Evolutionary conservation across 352 stramenopile genomes (phyloP), one percentile per base, ranked within the genome.

Genomic region (Phytophthora hibernalis): DNA sequence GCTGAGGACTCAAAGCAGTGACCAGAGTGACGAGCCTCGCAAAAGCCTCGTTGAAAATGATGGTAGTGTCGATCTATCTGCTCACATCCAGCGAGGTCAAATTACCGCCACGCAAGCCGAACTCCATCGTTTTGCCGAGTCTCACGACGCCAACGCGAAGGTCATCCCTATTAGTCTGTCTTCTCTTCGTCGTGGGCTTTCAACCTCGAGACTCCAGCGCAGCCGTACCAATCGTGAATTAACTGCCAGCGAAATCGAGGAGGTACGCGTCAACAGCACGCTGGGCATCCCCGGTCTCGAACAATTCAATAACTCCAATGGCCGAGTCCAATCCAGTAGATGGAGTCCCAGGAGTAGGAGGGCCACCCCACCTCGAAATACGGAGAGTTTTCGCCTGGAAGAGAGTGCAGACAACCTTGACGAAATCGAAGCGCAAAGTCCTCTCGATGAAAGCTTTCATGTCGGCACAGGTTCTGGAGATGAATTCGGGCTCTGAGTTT

Each of bases 91-190:
- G 53, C 72, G 83, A 16, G 81, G 79, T n/a, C 66, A 85, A 56
- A 71, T 72, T 21, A 65, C 71, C 3, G 79, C 73, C 9, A 85
- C 69, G 5, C 74, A 80, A 33, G 67, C 74, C 11, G 76, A 87
- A 55, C 71, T 88, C 8, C 61, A 87, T 28, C 82, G 76, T 6
- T 92, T 92, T 35, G 84, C 82, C 5, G 80, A 83, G 24, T 87
- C 82, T 5, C 82, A 91, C 54, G 72, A 87, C 54, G 73, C 70
- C 11, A 86, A 83, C 35, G 82, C 76, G 26, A 90, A 85, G 33
- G 76, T 68, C 3, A 92, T 92, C 43, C 82, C 82, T 5, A 89
- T 91, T 45, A 61, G 76, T 15, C 51, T 91, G 0, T 90, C 80
- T n/a, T 77, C 74, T 4, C 16, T 72, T 26, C 64, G 60, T 0